Evolutionary conservation across 2,329 filamentous ascomycete species (phyloP).

Genomic region (Aspergillus costaricaensis): DNA sequence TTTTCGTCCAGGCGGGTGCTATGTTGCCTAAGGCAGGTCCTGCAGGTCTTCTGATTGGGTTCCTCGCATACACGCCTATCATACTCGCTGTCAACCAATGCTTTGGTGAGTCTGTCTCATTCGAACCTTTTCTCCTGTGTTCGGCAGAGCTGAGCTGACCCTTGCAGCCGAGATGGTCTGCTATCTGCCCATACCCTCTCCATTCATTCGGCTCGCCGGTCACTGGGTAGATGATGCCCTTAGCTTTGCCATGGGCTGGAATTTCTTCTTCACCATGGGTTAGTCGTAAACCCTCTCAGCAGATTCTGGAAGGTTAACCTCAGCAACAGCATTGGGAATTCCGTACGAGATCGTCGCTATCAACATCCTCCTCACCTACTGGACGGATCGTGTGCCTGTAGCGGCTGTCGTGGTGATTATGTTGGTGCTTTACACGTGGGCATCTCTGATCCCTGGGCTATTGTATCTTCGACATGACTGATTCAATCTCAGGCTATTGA

Average conservation of each 20-base stretch:
- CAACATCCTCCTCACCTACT: slow-evolving; percentile 41
- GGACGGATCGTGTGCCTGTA: slow-evolving; percentile 42
- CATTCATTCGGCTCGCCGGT: slow-evolving; percentile 28
- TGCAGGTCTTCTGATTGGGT: slow-evolving; percentile 37
- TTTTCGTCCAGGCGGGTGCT: slow-evolving; percentile 36
- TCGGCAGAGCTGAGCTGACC: not conserved
- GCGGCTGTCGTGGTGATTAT: slow-evolving; percentile 41
- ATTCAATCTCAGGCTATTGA: slow-evolving; percentile 31
- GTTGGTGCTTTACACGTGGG: slow-evolving; percentile 40
- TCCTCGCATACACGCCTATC: slow-evolving; percentile 25
- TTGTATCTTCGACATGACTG: too few species aligned
- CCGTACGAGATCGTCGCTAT: slow-evolving; percentile 44
- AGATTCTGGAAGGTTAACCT: too few species aligned
- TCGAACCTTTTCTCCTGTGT: too few species aligned
- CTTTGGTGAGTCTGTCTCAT: slow-evolving; percentile 16
- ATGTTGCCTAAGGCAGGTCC: slow-evolving; percentile 38
- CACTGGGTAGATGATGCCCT: slow-evolving; percentile 34
- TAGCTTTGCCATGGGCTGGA: slow-evolving; percentile 35
- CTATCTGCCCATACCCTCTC: slow-evolving; percentile 30
- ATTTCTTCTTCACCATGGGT: slow-evolving; percentile 32
- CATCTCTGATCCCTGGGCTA: too few species aligned
- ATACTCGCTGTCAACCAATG: slow-evolving; percentile 36
- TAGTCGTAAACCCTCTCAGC: not conserved
- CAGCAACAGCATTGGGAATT: slow-evolving; percentile 24
- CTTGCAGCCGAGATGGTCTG: slow-evolving; percentile 31